phyloP scores from a whole-genome alignment of 2,329 filamentous ascomycete species.

The Claviceps capensis region DNA sequence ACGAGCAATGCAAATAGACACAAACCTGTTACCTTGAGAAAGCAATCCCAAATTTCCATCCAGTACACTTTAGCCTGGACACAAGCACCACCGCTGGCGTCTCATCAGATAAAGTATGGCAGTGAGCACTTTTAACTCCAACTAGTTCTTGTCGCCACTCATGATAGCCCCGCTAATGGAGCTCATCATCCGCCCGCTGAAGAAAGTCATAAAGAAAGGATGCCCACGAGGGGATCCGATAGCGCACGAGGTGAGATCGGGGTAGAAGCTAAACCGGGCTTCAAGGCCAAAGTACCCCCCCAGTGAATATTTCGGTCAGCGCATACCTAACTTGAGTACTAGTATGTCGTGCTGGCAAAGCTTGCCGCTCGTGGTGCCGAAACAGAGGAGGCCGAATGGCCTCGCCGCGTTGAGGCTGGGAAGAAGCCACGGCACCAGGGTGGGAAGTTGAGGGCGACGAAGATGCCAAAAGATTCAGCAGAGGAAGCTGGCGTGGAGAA shows the following conservation, averaged over 20 bases:
- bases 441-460: conserved; percentile 17
- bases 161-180: conserved; percentile 40
- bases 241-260: conserved; percentile 25
- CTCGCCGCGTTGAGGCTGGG: conserved; percentile 25
- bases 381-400: conserved; percentile 22
- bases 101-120: conserved; percentile 18
- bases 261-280: conserved; percentile 27
- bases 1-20: background rate
- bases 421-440: conserved; percentile 21
- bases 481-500: conserved; percentile 15
- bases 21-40: too few species aligned
- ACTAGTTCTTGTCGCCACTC: conserved; percentile 11
- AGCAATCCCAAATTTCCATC: conserved; percentile 12
- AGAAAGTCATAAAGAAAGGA: conserved; percentile 37
- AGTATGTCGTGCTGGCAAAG: conserved; percentile 28
- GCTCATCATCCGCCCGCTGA: conserved; percentile 42
- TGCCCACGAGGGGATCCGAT: conserved; percentile 19
- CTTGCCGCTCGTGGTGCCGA: conserved; percentile 21
- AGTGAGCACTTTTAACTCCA: conserved; percentile 17
- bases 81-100: conserved; percentile 13
- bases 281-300: conserved; percentile 25
- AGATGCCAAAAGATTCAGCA: conserved; percentile 20
- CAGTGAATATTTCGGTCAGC: conserved; percentile 9
- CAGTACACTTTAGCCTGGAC: conserved; percentile 14
- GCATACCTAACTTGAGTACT: conserved; percentile 23